Evolutionary conservation across 768 basidiomycete genomes (phyloP), one percentile per base, ranked within the genome.

Genomic region (Mycena polygramma): DNA sequence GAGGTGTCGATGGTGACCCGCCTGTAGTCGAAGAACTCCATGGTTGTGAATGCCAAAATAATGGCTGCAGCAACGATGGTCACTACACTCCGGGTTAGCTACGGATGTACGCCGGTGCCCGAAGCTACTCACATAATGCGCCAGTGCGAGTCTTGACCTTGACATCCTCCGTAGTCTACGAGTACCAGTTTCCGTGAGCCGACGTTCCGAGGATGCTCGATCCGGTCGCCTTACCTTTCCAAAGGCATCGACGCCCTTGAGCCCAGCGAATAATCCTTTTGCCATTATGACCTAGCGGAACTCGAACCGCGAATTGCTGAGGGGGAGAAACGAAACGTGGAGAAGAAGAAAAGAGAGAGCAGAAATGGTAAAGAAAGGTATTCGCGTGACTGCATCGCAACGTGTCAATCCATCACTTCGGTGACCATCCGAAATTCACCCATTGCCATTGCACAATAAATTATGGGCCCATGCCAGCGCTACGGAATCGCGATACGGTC

Each of bases 111-210:
- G 24, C 17, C 36, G 22, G 20, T 57, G 48, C 22, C 17, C 35
- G 13, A 59, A 45, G 17, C 22, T 57, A 84, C 94, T 80, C 75
- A 97, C 96, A 85, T 75, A 96, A 85, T 74, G 94, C 97, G 74
- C 94, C 97, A 54, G 94, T 95, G 67, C 96, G 90, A 41, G 98
- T 99, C 87, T 96, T 96, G 83, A 99, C 95, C 84, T 99, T 99
- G 72, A 99, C 98, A 86, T 99, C 98, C 79, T 99, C 98, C 80
- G 95, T 95, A 45, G 98, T 99, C 97, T 99, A 76, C 39, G 55
- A 53, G 46, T 49, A 19, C 45, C 45, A 46, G 39, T 14, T 53
- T 30, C 52, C 48, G 35, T 69, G 41, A 68, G 26, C 36, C 35
- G 68, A 24, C 2, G 22, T 45, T 51, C 30, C 17, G 15, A 14